These are phyloP conservation scores for Sicyos edulis DNA, from an alignment of 306 rosid species.

Conservation along the genomic window DNA sequence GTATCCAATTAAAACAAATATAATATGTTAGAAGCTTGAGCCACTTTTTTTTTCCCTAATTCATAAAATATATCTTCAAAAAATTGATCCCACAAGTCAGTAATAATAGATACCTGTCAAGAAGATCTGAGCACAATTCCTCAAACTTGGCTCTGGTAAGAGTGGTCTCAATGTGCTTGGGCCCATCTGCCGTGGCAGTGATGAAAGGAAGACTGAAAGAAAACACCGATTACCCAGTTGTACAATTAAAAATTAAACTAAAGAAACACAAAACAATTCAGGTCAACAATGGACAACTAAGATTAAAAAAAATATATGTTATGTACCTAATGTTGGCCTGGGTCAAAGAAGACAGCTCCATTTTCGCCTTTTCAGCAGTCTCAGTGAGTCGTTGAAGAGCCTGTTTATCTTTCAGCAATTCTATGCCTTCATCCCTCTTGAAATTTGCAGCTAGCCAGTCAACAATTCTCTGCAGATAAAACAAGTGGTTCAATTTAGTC, in stretches of 20 bases:
- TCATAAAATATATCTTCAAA: neutral
- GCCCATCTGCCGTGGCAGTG: slow-evolving; percentile 93
- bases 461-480: slow-evolving; percentile 63
- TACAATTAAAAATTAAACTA: neutral
- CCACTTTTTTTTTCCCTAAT: neutral
- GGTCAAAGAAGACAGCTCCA: slow-evolving; percentile 90
- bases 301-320: neutral
- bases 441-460: slow-evolving; percentile 77
- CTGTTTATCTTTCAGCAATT: slow-evolving; percentile 86
- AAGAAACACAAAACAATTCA: neutral
- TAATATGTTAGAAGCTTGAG: neutral
- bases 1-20: slow-evolving; percentile 9
- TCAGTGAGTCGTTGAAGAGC: slow-evolving; percentile 97
- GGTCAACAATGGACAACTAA: neutral
- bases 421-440: slow-evolving; percentile 84
- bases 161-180: slow-evolving; percentile 95
- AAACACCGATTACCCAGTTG: neutral
- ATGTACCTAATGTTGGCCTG: slow-evolving; percentile 83
- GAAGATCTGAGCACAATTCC: slow-evolving; percentile 85
- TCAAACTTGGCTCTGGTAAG: slow-evolving; percentile 85
- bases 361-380: slow-evolving; percentile 95
- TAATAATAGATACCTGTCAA: slow-evolving; percentile 58
- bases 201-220: slow-evolving; percentile 75
- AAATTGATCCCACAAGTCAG: neutral
- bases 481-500: neutral